Conservation (phyloP, 2,329 filamentous ascomycete genomes). For the Aspergillus melleus region DNA sequence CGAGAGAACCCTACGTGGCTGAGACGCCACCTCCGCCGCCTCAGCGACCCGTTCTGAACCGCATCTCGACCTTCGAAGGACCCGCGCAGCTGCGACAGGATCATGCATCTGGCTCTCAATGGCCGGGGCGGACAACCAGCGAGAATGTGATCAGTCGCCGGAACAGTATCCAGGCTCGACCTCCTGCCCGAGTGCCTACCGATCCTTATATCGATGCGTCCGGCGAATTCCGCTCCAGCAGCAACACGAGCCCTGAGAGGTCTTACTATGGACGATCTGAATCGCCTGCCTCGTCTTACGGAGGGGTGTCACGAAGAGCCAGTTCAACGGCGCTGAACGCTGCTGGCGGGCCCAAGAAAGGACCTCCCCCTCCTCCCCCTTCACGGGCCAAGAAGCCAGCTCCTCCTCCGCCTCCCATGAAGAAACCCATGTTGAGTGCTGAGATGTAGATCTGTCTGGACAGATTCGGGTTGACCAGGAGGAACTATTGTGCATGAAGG, state of each 20-base stretch:
- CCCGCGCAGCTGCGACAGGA: constrained; percentile 55
- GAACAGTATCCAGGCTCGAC: constrained; percentile 49
- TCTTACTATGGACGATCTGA: constrained; percentile 51
- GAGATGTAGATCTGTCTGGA: constrained; percentile 15
- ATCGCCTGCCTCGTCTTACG: constrained; percentile 56
- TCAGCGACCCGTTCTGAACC: constrained; percentile 50
- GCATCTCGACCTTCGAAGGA: constrained; percentile 61
- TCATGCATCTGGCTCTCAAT: constrained; percentile 48
- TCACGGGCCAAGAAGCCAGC: constrained; percentile 65
- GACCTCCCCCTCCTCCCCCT: constrained; percentile 63
- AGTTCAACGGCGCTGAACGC: constrained; percentile 49
- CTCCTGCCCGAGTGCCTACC: constrained; percentile 37
- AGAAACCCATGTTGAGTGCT: constrained; percentile 47
- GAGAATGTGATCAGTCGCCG: constrained; percentile 54
- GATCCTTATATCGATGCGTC: constrained; percentile 51
- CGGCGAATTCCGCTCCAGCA: constrained; percentile 53
- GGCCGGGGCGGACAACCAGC: constrained; percentile 55
- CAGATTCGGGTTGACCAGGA: too few species aligned
- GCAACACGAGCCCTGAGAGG: constrained; percentile 50
- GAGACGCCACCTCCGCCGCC: constrained; percentile 40
- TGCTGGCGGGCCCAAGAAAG: constrained; percentile 48
- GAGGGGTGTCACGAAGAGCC: constrained; percentile 51
- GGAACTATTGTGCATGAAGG: too few species aligned
- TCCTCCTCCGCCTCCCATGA: constrained; percentile 64
- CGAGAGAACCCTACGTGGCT: constrained; percentile 42